Evolutionary conservation across 2,329 filamentous ascomycete genomes (phyloP), one percentile per base, ranked within the genome.

Genomic region (Parastagonospora avenae): DNA sequence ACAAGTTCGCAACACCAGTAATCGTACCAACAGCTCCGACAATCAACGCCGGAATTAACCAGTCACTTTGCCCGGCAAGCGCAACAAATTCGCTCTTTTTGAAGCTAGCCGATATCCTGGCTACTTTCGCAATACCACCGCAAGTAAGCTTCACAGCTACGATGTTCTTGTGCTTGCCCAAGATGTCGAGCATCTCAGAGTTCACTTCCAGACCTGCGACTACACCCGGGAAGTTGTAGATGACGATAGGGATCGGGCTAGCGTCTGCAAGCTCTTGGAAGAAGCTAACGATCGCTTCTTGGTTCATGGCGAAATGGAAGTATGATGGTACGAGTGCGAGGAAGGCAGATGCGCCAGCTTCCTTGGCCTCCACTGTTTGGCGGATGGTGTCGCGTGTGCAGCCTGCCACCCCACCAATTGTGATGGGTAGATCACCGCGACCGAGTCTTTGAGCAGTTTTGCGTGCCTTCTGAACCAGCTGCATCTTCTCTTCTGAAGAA

Each of bases 1-100:
- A 85, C 2, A 87, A 74, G 56, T 88, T 88, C 24, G 79, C 85
- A 54, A 87, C 82, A 2, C 83, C 85, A 0, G 85, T 83, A 42
- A 88, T 83, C 57, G 80, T 83, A 8, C 86, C 85, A 2, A 80
- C 78, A 28, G 80, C 82, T 12, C 85, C 85, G 6, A 81, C 80
- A 1, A 79, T 78, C 30, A 88, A 68, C 0, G 82, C 84, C 2
- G 83, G 84, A 42, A 88, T 75, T 19, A 78, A 52, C 73, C 75
- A 77, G 56, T 77, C 72, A 59, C 75, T 73, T 66, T 78, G 76
- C 4, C 76, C 76, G 29, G 75, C 73, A 8, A 77, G 59, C 3
- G 73, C 72, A 19, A 66, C 69, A 46, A 78, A 78, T 15, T 71
- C 59, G 8, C 63, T 66, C 44, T 70, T 64, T 28, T 67, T 62